Conservation (phyloP, 441 rosid genomes). For the Hura crepitans region DNA sequence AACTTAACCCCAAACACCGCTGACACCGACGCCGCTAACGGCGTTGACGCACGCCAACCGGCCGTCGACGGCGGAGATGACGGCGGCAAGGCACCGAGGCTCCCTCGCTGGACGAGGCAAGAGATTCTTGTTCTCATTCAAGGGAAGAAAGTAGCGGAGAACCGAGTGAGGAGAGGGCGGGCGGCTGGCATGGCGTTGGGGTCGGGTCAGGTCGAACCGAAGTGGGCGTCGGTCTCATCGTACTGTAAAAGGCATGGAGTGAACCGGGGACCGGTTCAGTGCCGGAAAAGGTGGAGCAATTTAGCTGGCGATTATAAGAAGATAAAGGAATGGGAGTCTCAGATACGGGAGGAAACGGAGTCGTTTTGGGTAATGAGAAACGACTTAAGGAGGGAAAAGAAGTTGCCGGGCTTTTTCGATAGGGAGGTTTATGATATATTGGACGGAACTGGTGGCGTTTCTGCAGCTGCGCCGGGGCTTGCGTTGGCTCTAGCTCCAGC, state of each 20-base stretch:
- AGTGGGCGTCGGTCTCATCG: slow-evolving; percentile 90
- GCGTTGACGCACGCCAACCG: slow-evolving; percentile 34
- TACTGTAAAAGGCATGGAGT: slow-evolving; percentile 89
- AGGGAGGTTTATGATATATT: slow-evolving; percentile 63
- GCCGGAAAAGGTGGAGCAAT: slow-evolving; percentile 97
- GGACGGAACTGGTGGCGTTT: slow-evolving; percentile 44
- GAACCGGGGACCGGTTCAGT: slow-evolving; percentile 94
- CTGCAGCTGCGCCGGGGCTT: slow-evolving; percentile 26
- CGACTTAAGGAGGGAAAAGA: slow-evolving; percentile 78
- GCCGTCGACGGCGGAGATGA: slow-evolving; percentile 51
- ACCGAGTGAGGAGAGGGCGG: slow-evolving; percentile 67
- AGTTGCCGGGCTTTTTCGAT: slow-evolving; percentile 89
- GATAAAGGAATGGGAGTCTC: slow-evolving; percentile 89
- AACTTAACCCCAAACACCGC: slow-evolving; percentile 37
- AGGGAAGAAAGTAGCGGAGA: slow-evolving; percentile 88
- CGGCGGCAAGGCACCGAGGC: slow-evolving; percentile 63
- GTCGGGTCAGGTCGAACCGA: slow-evolving; percentile 72
- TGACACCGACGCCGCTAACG: no score
- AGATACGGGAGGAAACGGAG: slow-evolving; percentile 57
- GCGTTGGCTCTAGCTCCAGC: slow-evolving; percentile 44
- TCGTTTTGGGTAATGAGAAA: slow-evolving; percentile 97
- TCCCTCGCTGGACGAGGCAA: slow-evolving; percentile 97
- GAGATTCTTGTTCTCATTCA: slow-evolving; percentile 91
- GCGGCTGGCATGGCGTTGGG: slow-evolving; percentile 62
- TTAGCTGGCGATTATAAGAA: slow-evolving; percentile 89